Conservation (phyloP, 805 yeast species). For the Cyberlindnera maritima region DNA sequence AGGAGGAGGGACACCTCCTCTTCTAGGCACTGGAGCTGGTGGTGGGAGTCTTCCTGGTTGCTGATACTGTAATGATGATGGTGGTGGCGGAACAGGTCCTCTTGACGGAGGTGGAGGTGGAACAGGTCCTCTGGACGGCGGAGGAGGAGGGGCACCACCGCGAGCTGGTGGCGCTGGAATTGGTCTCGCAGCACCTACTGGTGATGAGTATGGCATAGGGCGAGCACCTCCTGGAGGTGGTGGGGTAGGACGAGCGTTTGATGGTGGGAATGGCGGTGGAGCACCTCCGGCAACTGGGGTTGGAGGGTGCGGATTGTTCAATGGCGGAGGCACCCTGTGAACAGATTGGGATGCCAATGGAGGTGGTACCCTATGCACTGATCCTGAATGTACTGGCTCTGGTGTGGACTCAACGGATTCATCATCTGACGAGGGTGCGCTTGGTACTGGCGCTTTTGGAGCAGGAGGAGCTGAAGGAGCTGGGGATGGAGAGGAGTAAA, state of each 20-base stretch:
- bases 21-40: slow-evolving; percentile 26
- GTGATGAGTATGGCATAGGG: slow-evolving; percentile 4
- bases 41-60: slow-evolving; percentile 23
- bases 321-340: slow-evolving; percentile 23
- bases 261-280: slow-evolving; percentile 8
- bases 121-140: slow-evolving; percentile 13
- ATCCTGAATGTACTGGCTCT: slow-evolving; percentile 15
- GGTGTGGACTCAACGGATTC: slow-evolving; percentile 6
- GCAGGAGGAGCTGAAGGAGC: slow-evolving; percentile 13
- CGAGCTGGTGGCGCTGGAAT: slow-evolving; percentile 10
- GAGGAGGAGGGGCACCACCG: slow-evolving; percentile 10
- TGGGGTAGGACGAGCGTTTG: slow-evolving; percentile 7
- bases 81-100: slow-evolving; percentile 30
- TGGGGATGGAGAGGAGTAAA: slow-evolving; percentile 10
- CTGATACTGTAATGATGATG: slow-evolving; percentile 22
- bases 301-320: slow-evolving; percentile 6
- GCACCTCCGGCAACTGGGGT: neutral
- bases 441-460: slow-evolving; percentile 10
- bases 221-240: slow-evolving; percentile 7
- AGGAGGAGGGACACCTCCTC: slow-evolving; percentile 23
- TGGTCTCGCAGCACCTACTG: neutral
- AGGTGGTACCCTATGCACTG: slow-evolving; percentile 27
- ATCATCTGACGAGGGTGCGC: slow-evolving; percentile 2
- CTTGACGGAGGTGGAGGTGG: slow-evolving; percentile 17
- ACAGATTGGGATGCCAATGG: slow-evolving; percentile 22